Base-by-base conservation (phyloP, 2,329 filamentous ascomycete genomes). In the Delphinella strobiligena region DNA sequence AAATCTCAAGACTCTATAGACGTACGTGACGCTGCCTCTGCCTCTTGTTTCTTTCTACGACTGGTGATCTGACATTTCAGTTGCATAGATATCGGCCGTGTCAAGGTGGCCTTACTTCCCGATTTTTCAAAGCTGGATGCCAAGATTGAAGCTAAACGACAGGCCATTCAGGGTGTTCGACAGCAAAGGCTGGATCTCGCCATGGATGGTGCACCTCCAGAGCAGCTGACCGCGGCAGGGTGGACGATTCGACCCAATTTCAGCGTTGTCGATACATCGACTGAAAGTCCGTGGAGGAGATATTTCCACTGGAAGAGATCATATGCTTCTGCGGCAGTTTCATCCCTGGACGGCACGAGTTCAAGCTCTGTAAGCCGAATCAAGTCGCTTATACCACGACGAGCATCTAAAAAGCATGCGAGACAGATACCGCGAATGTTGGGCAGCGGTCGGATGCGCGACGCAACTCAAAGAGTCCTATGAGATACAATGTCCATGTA, bases 401-500 rank as follows among this genome's bases (percentile, higher is more conserved):
- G n/a, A n/a, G n/a, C n/a, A n/a, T n/a, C n/a, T n/a, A 7, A 27
- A 27, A 27, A 12, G 22, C 22, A 12, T 7, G 12, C 7, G 22
- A 27, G 22, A 12, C 7, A 12, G 7, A 7, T 7, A 12, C 12
- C 22, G 22, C 7, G 7, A 27, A 27, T 27, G 22, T 12, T 27
- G 7, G 22, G 22, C 12, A 12, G 22, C 12, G 14, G 31, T 33
- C 15, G 16, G 9, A 17, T 14, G 31, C 8, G 31, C 9, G 31
- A 10, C 22, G 36, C 34, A 30, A 31, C 35, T 39, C 14, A 7
- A 16, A 3, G 3, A 14, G 12, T 18, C 19, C 17, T 7, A 34
- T 35, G 15, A 31, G 12, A 4, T 33, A 30, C 32, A 39, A 27
- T 30, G n/a, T 32, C 19, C 31, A 34, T 19, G 38, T n/a, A n/a